Evolutionary conservation across 2,329 filamentous ascomycete species (phyloP).

Genomic region (Cladophialophora carrionii): DNA sequence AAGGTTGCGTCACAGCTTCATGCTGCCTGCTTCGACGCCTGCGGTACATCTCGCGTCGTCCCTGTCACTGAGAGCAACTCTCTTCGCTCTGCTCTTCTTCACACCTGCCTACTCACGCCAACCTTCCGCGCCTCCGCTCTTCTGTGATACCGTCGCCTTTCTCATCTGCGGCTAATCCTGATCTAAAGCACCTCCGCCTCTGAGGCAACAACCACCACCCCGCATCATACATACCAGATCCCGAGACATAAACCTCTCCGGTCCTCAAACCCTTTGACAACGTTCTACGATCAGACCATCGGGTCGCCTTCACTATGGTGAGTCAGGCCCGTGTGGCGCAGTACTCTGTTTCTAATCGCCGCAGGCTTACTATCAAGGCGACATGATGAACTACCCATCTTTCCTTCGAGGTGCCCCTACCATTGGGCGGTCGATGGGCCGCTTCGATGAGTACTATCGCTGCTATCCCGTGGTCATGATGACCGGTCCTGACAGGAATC

Average conservation of each 20-base stretch:
- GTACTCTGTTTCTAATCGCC: neutral
- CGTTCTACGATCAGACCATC: neutral
- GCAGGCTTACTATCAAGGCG: conserved; percentile 44
- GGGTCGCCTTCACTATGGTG: conserved; percentile 23
- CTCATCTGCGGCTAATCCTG: neutral
- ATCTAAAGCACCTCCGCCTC: neutral
- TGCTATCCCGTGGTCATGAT: conserved; percentile 97
- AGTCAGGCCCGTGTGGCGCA: neutral
- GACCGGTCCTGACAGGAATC: conserved; percentile 81
- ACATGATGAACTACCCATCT: conserved; percentile 55
- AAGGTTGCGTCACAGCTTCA: conserved; percentile 16
- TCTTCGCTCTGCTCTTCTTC: neutral
- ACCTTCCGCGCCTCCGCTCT: neutral
- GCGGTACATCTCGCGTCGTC: neutral
- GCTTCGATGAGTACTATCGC: conserved; percentile 98
- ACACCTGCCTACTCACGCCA: neutral
- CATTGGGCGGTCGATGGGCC: conserved; percentile 60
- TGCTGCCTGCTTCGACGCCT: conserved; percentile 10
- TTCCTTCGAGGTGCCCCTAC: conserved; percentile 52
- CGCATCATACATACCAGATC: neutral
- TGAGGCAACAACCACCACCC: neutral
- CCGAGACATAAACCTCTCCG: neutral
- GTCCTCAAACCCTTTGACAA: neutral
- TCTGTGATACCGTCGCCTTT: neutral
- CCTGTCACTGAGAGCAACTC: neutral